Base-by-base conservation (phyloP, 345 rosid species). In the Camelina sativa region DNA sequence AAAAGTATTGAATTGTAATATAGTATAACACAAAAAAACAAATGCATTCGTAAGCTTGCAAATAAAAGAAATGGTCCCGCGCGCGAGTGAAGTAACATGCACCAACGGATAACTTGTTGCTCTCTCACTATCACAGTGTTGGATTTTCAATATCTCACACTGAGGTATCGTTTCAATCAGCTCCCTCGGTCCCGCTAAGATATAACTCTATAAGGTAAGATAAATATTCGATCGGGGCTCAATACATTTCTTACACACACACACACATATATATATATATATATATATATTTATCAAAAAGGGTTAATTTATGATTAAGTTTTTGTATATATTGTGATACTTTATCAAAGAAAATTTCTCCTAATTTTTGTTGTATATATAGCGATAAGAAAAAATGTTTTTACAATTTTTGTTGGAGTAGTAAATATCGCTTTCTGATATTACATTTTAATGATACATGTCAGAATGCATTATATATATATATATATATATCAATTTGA, bases 61-160 rank as follows among this genome's bases (percentile, higher is more conserved):
- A 58, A 47, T 48, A 23, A 75, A 71, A 23, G 8, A 50, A 41
- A 40, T 75, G 79, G 74, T 75, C 79, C 79, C 34, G 2, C 8
- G 37, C 37, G 20, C 32, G 17, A 52, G 43, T 62, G 76, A 72
- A 67, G 69, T 41, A 75, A 75, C 79, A 61, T 68, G 74, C 79
- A 68, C 74, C 79, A 44, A 16, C 54, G 11, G 44, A 76, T 68
- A 30, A 44, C 40, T 68, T 61, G 30, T 52, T 61, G 48, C 38
- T 51, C 69, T 60, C 69, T 68, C 74, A 37, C 41, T 52, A 30
- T 75, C 74, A 61, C 30, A 52, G 9, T 53, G 23, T 52, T 41
- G 35, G 69, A 68, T 76, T 23, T 53, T 68, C 34, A 2, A 25
- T 76, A 76, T 76, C 79, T 75, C 50, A n/a, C 11, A 68, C 41